Conservation (phyloP, 441 rosid genomes). For the Adansonia madagascariensis region DNA sequence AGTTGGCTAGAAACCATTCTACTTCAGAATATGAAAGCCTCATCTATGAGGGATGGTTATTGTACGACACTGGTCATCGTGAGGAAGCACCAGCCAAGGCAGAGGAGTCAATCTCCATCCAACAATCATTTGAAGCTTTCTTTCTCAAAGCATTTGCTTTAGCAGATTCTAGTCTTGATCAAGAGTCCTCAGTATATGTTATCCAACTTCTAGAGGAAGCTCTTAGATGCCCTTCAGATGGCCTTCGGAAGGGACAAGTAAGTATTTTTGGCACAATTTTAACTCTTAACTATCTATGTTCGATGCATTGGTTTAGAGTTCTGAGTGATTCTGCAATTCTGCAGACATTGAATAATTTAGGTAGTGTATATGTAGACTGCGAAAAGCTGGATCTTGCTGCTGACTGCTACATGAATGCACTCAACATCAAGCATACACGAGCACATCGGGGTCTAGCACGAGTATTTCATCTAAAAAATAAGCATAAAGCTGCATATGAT, state of each 20-base stretch:
- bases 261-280: slow-evolving; percentile 27
- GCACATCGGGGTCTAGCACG: slow-evolving; percentile 99
- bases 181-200: slow-evolving; percentile 70
- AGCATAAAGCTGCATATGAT: slow-evolving; percentile 82
- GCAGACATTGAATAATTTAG: slow-evolving; percentile 93
- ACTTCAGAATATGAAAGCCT: slow-evolving; percentile 82
- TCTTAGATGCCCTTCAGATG: slow-evolving; percentile 95
- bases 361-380: slow-evolving; percentile 85
- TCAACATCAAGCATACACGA: slow-evolving; percentile 90
- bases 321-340: slow-evolving; percentile 24
- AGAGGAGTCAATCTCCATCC: slow-evolving; percentile 78
- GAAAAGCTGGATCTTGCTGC: slow-evolving; percentile 91
- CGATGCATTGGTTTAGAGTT: not conserved
- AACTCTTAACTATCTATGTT: not conserved
- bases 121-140: slow-evolving; percentile 96
- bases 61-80: slow-evolving; percentile 91
- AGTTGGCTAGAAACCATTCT: slow-evolving; percentile 87
- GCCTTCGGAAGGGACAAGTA: slow-evolving; percentile 98
- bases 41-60: slow-evolving; percentile 96
- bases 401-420: slow-evolving; percentile 86
- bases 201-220: slow-evolving; percentile 94
- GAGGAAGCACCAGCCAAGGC: slow-evolving; percentile 96
- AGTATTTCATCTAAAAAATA: slow-evolving; percentile 80
- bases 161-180: slow-evolving; percentile 76
- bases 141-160: slow-evolving; percentile 93